Evolutionary conservation across 1,284 basidiomycete species (phyloP).

Genomic region (Papiliotrema laurentii): DNA sequence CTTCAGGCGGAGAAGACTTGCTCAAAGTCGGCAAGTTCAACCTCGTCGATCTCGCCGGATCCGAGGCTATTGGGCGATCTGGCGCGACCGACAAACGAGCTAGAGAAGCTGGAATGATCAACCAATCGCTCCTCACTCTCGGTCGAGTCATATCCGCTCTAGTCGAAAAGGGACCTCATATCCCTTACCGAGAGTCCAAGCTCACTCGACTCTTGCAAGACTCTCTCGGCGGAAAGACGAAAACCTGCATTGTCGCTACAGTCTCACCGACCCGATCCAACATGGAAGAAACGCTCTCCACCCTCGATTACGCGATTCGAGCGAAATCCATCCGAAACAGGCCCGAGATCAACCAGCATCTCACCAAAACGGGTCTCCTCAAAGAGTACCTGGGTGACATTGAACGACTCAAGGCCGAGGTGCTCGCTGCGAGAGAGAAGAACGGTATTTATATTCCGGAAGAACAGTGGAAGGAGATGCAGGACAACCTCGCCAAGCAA

Average conservation of each 20-base stretch:
- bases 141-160: conserved; percentile 96
- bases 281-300: conserved; percentile 95
- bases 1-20: conserved; percentile 69
- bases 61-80: conserved; percentile 93
- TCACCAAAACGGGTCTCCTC: conserved; percentile 85
- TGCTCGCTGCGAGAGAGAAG: conserved; percentile 82
- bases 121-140: conserved; percentile 91
- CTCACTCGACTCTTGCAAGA: conserved; percentile 97
- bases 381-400: conserved; percentile 97
- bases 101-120: conserved; percentile 98
- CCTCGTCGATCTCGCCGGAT: conserved; percentile 94
- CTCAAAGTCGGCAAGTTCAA: conserved; percentile 93
- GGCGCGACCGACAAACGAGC: conserved; percentile 95
- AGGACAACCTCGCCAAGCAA: conserved; percentile 66
- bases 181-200: conserved; percentile 86
- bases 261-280: conserved; percentile 86
- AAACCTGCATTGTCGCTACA: conserved; percentile 97
- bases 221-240: conserved; percentile 95
- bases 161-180: conserved; percentile 84
- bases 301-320: conserved; percentile 92
- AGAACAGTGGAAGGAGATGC: conserved; percentile 80
- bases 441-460: conserved; percentile 90
- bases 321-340: conserved; percentile 96
- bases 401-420: conserved; percentile 84
- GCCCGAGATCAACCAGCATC: conserved; percentile 90